Conservation (phyloP, 768 basidiomycete genomes). For the Rubroboletus pulcherrimus region DNA sequence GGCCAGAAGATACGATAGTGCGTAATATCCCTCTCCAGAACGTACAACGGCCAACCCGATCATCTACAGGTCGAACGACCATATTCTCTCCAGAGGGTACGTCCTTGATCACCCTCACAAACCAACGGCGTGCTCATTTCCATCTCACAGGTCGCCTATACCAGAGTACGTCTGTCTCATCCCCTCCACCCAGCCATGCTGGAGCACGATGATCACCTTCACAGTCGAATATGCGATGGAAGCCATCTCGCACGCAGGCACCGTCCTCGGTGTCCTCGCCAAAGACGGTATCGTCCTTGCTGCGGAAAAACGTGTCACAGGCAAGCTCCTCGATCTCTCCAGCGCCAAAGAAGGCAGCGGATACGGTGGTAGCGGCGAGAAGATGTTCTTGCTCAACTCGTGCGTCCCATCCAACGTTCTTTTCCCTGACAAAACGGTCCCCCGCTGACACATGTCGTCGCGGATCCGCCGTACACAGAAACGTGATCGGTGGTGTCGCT, state of each 20-base stretch:
- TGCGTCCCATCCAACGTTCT: constrained; percentile 31
- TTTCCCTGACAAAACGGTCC: neutral
- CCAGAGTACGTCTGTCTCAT: constrained; percentile 64
- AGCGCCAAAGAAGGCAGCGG: constrained; percentile 75
- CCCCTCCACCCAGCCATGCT: neutral
- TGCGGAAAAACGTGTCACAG: constrained; percentile 97
- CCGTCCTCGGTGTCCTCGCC: constrained; percentile 89
- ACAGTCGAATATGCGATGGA: constrained; percentile 99
- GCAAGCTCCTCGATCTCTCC: constrained; percentile 91
- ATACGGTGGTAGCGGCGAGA: constrained; percentile 95
- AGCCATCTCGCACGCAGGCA: constrained; percentile 93
- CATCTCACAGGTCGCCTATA: constrained; percentile 78
- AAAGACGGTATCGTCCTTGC: constrained; percentile 89
- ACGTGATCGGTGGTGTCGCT: constrained; percentile 92
- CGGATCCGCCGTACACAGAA: constrained; percentile 45
- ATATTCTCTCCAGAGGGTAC: constrained; percentile 98
- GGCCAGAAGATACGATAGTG: constrained; percentile 96
- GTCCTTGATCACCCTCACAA: constrained; percentile 14
- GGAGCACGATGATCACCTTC: constrained; percentile 1
- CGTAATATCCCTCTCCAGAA: constrained; percentile 31
- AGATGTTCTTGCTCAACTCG: constrained; percentile 95
- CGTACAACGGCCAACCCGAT: constrained; percentile 19
- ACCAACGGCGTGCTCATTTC: constrained; percentile 9
- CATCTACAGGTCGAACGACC: constrained; percentile 78
- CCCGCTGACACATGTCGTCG: neutral